A percentile compares a stretch with the other conserved stretches of the same genome.
phyloP scores from a whole-genome alignment of 2,329 filamentous ascomycete genomes.

The Chrysosporium keratinophilum region DNA sequence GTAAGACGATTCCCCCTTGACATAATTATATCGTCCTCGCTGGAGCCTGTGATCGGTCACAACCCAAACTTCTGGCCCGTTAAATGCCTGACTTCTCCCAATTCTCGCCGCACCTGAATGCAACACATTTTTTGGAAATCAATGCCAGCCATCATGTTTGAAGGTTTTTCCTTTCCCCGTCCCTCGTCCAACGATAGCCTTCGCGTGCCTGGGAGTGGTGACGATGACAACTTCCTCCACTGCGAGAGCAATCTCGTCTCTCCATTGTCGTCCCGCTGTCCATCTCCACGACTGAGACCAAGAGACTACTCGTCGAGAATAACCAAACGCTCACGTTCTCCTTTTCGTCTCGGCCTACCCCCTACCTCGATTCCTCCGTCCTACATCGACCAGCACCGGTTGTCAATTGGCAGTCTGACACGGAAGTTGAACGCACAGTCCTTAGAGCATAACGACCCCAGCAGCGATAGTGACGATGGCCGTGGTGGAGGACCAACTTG shows the following conservation, averaged over 20 bases:
- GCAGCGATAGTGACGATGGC: slow-evolving; percentile 15
- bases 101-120: too few species aligned
- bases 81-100: background rate
- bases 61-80: background rate
- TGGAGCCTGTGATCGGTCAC: too few species aligned
- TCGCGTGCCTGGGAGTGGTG: slow-evolving; percentile 19
- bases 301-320: slow-evolving; percentile 18
- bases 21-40: too few species aligned
- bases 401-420: slow-evolving; percentile 34
- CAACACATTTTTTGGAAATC: too few species aligned
- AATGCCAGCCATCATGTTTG: slow-evolving; percentile 26
- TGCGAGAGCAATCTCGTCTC: slow-evolving; percentile 31
- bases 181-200: slow-evolving; percentile 24
- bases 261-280: slow-evolving; percentile 34
- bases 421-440: slow-evolving; percentile 34
- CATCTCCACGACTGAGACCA: slow-evolving; percentile 27
- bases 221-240: slow-evolving; percentile 30
- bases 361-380: slow-evolving; percentile 37
- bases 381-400: slow-evolving; percentile 24
- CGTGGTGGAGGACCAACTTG: slow-evolving; percentile 14
- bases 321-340: slow-evolving; percentile 26
- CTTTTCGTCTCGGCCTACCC: slow-evolving; percentile 29
- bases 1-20: too few species aligned
- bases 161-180: slow-evolving; percentile 35
- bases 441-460: slow-evolving; percentile 22